A percentile compares a stretch with the other conserved stretches of the same genome.
Conservation (phyloP, 2,329 filamentous ascomycete species). For the Exophiala dermatitidis region DNA sequence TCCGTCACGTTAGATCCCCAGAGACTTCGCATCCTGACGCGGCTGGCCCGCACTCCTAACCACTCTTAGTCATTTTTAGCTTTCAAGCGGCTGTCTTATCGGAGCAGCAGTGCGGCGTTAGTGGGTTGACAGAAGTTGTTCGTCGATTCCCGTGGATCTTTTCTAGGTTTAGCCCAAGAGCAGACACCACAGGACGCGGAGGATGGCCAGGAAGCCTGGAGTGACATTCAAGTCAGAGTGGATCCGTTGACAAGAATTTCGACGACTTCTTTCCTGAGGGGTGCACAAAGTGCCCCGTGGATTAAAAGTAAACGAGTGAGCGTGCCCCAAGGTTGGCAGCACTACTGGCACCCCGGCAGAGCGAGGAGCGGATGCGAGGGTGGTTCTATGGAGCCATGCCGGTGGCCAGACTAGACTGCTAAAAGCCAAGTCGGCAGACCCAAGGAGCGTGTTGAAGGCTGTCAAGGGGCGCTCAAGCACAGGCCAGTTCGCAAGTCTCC, state of each 20-base stretch:
- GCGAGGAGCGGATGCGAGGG: too few species aligned
- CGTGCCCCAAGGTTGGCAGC: conserved; percentile 1
- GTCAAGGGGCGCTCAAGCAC: too few species aligned
- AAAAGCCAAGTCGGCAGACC: too few species aligned
- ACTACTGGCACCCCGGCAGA: too few species aligned
- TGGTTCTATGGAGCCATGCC: too few species aligned
- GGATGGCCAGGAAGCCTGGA: conserved; percentile 6
- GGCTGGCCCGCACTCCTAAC: background rate
- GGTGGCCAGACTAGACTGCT: too few species aligned
- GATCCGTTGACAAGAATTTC: background rate
- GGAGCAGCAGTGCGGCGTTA: conserved; percentile 10
- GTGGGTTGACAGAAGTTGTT: background rate
- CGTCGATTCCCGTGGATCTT: background rate
- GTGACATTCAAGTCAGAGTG: background rate
- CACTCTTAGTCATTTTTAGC: background rate
- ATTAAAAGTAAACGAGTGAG: conserved; percentile 4
- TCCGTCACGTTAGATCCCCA: too few species aligned
- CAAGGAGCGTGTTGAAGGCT: too few species aligned
- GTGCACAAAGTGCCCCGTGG: too few species aligned
- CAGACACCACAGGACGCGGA: conserved; percentile 8
- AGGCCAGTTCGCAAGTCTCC: too few species aligned
- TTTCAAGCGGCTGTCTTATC: conserved; percentile 5
- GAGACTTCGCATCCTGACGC: too few species aligned
- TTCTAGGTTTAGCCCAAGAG: background rate
- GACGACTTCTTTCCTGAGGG: background rate